These are phyloP conservation scores for Caloboletus inedulis DNA, from an alignment of 1,284 basidiomycete species.

Conservation along the genomic window DNA sequence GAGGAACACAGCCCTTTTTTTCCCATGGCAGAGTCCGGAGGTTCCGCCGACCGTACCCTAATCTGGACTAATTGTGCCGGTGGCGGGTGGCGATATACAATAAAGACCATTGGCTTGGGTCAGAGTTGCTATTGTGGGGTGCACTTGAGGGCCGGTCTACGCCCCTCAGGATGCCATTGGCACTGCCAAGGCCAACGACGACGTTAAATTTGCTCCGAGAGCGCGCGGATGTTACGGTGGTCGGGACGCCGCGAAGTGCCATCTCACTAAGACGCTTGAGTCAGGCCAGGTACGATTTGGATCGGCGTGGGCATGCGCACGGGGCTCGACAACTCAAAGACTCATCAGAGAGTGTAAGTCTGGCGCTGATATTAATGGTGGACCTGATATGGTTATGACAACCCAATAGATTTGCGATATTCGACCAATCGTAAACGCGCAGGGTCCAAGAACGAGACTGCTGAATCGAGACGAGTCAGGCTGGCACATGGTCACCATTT, in stretches of 20 bases:
- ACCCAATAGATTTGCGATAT: slow-evolving; percentile 24
- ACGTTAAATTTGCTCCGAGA: slow-evolving; percentile 13
- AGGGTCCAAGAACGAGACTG: slow-evolving; percentile 13
- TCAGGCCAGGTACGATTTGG: slow-evolving; percentile 8
- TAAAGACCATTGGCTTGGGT: slow-evolving; percentile 20
- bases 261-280: slow-evolving; percentile 2
- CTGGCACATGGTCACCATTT: slow-evolving; percentile 35
- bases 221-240: background rate
- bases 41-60: background rate
- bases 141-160: slow-evolving; percentile 23
- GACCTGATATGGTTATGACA: slow-evolving; percentile 18
- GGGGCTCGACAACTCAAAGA: background rate
- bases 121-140: slow-evolving; percentile 2
- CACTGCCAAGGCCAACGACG: slow-evolving; percentile 17
- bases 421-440: slow-evolving; percentile 19
- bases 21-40: slow-evolving; percentile 4
- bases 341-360: slow-evolving; percentile 12
- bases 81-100: slow-evolving; percentile 37
- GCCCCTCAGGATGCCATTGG: slow-evolving; percentile 3
- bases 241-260: slow-evolving; percentile 18
- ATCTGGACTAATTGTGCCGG: slow-evolving; percentile 27
- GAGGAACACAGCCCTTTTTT: slow-evolving; percentile 22
- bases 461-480: slow-evolving; percentile 40
- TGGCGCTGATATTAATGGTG: slow-evolving; percentile 14
- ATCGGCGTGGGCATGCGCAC: slow-evolving; percentile 2